phyloP scores from a whole-genome alignment of 2,329 filamentous ascomycete genomes.

The Sporothrix euskadiensis region DNA sequence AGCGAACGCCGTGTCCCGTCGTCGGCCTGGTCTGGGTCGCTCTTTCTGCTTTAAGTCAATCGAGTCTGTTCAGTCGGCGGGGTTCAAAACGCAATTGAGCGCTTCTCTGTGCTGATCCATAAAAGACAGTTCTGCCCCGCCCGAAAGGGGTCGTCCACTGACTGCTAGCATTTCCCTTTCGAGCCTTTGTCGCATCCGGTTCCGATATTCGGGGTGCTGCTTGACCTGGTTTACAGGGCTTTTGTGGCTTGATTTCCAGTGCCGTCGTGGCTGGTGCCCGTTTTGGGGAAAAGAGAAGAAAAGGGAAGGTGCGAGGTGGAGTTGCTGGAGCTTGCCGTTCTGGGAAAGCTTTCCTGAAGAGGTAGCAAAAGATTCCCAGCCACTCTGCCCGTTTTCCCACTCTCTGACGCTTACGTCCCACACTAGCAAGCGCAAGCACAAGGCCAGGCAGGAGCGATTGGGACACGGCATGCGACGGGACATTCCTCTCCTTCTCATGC shows the following conservation, averaged over 20 bases:
- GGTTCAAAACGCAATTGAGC: too few species aligned
- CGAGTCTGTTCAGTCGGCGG: background rate
- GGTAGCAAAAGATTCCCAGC: constrained; percentile 14
- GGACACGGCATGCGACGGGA: constrained; percentile 18
- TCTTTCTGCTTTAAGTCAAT: background rate
- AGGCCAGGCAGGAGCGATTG: background rate
- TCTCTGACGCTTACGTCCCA: constrained; percentile 7
- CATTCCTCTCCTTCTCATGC: constrained; percentile 5
- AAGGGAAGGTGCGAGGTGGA: constrained; percentile 6
- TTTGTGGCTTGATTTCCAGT: constrained; percentile 4
- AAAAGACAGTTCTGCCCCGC: background rate
- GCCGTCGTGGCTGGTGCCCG: background rate
- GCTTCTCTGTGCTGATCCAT: background rate
- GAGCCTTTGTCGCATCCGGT: background rate
- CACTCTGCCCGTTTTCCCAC: background rate
- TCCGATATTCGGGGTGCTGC: constrained; percentile 14
- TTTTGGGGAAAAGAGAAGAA: constrained; percentile 14
- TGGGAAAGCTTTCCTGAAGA: constrained; percentile 17
- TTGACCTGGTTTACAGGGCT: background rate
- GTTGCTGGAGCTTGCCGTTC: constrained; percentile 10
- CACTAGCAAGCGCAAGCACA: constrained; percentile 14
- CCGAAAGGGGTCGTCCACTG: background rate
- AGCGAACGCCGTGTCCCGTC: constrained; percentile 25
- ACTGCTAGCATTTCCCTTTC: background rate
- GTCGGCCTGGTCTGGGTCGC: background rate